Base-by-base conservation (phyloP, 2,329 filamentous ascomycete species). In the Microsporum audouinii region DNA sequence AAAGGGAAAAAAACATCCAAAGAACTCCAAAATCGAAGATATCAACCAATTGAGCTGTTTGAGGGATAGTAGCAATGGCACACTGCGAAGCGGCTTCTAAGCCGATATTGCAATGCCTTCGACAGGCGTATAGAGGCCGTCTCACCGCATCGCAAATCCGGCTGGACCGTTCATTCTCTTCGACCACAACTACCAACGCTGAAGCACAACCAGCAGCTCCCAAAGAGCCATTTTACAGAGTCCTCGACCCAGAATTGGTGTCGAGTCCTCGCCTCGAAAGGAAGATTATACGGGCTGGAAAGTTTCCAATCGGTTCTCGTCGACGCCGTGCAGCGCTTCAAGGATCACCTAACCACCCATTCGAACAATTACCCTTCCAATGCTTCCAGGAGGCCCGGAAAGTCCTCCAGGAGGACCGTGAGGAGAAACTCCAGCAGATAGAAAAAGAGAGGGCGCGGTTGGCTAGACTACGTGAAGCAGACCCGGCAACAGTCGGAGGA, bases 351-450 rank as follows among this genome's bases (percentile, higher is more conserved):
- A 82, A 87, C 68, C 78, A 96, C 57, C 90, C 91, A 31, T 96
- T 99, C 71, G 90, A 96, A 78, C 88, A 92, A 72, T 79, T 99
- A 66, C 94, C 94, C 17, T 99, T 95, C 77, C 92, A 97, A 80
- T 94, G 89, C 76, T 99, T 97, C 78, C 94, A 99, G 76, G 91
- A 96, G 77, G 94, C 94, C 45, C 84, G 91, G 65, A 89, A 90
- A 72, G 76, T 97, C 57, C 79, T 99, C 61, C 81, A 85, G 59
- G 84, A 83, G 60, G 94, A 99, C 72, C 84, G 92, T 45, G 79
- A 85, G 66, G 83, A 92, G 75, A 97, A 96, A 78, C 69, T 97
- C 58, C 77, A 80, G 63, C 79, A 86, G 69, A 92, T 99, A 62
- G 77, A 83, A 58, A 79, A 75, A 33, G 84, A 89, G 74, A 76